A percentile compares a stretch with the other conserved stretches of the same genome.
Evolutionary conservation across 2,329 filamentous ascomycete genomes (phyloP).

Genomic region (Aaosphaeria arxii): DNA sequence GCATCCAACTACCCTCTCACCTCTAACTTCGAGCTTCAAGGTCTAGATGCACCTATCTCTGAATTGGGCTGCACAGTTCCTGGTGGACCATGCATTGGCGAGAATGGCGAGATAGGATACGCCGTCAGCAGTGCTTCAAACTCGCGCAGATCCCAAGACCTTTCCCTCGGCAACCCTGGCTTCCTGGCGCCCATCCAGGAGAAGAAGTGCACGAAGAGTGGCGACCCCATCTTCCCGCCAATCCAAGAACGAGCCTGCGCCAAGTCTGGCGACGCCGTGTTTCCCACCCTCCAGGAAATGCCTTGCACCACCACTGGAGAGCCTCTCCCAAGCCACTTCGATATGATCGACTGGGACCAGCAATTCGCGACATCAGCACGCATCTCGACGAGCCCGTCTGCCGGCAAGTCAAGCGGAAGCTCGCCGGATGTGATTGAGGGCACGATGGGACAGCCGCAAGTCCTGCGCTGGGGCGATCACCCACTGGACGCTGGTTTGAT

Average conservation of each 20-base stretch:
- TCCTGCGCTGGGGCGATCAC: conserved; percentile 27
- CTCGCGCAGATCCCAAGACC: neutral
- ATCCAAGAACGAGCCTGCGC: conserved; percentile 10
- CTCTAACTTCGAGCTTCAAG: conserved; percentile 7
- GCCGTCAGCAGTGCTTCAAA: conserved; percentile 1
- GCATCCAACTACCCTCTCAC: conserved; percentile 14
- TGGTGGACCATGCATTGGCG: conserved; percentile 18
- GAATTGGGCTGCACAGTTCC: conserved; percentile 15
- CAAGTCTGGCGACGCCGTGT: neutral
- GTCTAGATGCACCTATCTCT: conserved; percentile 14
- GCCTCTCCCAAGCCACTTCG: neutral
- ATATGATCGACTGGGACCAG: conserved; percentile 5
- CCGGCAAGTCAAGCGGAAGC: conserved; percentile 9
- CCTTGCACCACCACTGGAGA: neutral
- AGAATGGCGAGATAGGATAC: conserved; percentile 19
- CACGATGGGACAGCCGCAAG: conserved; percentile 2
- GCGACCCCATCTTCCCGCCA: conserved; percentile 4
- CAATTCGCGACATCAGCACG: conserved; percentile 22
- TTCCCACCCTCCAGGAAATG: neutral
- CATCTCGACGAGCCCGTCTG: conserved; percentile 19
- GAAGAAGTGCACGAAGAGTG: neutral
- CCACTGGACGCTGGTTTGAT: conserved; percentile 25
- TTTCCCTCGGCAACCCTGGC: neutral
- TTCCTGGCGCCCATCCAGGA: neutral
- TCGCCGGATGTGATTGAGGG: conserved; percentile 2